Evolutionary conservation across 2,329 filamentous ascomycete species (phyloP).

Genomic region (Sarocladium strictum): DNA sequence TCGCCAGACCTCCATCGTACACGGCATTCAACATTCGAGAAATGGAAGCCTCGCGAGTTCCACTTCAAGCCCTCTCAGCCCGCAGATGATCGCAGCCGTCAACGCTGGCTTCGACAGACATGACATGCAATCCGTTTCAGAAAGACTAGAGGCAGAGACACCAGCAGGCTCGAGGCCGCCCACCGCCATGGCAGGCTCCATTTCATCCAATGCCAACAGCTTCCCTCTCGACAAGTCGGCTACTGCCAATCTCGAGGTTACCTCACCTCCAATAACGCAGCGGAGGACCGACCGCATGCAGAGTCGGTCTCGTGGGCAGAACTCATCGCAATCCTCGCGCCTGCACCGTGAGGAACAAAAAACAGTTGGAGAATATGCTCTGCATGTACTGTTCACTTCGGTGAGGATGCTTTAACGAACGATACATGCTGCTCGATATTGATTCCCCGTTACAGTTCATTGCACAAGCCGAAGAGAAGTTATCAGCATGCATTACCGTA

Average conservation of each 20-base stretch:
- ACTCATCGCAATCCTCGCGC: constrained; percentile 70
- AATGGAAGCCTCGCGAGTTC: constrained; percentile 83
- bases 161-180: constrained; percentile 34
- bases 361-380: constrained; percentile 94
- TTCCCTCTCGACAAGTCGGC: constrained; percentile 38
- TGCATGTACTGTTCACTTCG: constrained; percentile 93
- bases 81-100: constrained; percentile 67
- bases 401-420: constrained; percentile 40
- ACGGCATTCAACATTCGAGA: constrained; percentile 88
- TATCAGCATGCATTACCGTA: constrained; percentile 78
- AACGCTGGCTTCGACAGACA: constrained; percentile 49
- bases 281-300: constrained; percentile 56
- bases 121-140: constrained; percentile 41
- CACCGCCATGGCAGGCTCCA: constrained; percentile 40
- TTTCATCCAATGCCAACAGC: constrained; percentile 16
- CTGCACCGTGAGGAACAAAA: constrained; percentile 71
- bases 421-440: not conserved
- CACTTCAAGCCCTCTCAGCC: constrained; percentile 78
- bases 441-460: constrained; percentile 67
- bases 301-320: constrained; percentile 61
- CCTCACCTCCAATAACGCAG: constrained; percentile 37
- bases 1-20: constrained; percentile 92
- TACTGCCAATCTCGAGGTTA: constrained; percentile 38
- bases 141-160: constrained; percentile 39
- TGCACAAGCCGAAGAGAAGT: constrained; percentile 91